A percentile compares a stretch with the other conserved stretches of the same genome.
Conservation (phyloP, 2,329 filamentous ascomycete genomes). For the Talaromyces sp. region DNA sequence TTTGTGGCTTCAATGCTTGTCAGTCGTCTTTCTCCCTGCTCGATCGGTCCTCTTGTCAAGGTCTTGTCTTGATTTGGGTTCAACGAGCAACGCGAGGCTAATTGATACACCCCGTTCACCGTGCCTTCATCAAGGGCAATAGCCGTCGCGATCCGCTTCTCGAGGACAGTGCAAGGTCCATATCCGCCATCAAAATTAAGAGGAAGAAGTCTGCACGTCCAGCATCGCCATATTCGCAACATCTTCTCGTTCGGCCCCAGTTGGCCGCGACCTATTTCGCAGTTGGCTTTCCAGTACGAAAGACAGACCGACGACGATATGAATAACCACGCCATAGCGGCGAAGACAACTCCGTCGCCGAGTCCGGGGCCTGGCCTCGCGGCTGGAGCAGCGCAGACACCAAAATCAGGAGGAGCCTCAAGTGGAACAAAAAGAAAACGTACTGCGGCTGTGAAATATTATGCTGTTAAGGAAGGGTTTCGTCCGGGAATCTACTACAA, state of each 20-base stretch:
- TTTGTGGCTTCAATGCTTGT: not conserved
- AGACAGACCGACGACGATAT: not conserved
- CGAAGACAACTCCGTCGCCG: constrained; percentile 33
- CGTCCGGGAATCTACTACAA: constrained; percentile 60
- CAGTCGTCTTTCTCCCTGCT: not conserved
- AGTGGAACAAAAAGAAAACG: constrained; percentile 56
- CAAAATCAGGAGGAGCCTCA: constrained; percentile 28
- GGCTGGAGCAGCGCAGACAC: constrained; percentile 26
- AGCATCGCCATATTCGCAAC: not conserved
- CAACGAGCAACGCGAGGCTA: not conserved
- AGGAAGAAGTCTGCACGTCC: not conserved
- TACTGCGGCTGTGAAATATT: constrained; percentile 53
- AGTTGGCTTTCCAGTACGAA: not conserved
- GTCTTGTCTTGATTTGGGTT: too few species aligned
- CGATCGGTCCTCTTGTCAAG: not conserved
- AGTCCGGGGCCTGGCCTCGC: constrained; percentile 30
- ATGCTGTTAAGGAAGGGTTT: constrained; percentile 60
- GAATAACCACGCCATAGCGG: constrained; percentile 6
- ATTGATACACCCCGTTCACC: not conserved
- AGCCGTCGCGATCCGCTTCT: not conserved
- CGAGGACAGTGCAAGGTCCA: constrained; percentile 5
- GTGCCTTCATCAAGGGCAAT: not conserved
- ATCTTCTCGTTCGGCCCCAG: not conserved
- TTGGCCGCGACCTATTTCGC: not conserved
- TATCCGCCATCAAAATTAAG: not conserved